Evolutionary conservation across 305 asterid genomes (phyloP).

Genomic region (Monarda citriodora): DNA sequence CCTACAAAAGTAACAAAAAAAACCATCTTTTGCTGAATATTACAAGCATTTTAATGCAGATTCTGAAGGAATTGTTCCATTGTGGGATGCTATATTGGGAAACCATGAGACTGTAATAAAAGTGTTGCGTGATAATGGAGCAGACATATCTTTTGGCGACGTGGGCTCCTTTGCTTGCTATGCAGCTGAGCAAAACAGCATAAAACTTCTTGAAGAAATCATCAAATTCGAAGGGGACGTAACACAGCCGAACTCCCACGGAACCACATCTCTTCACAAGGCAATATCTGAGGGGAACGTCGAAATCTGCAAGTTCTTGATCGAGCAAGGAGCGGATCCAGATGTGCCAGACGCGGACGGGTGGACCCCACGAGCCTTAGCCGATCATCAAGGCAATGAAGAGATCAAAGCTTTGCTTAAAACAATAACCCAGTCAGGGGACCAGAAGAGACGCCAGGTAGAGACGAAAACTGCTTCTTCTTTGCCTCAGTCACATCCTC

Average conservation of each 20-base stretch:
- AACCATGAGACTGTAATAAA: conserved; percentile 43
- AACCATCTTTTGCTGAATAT: not conserved
- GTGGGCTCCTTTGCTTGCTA: conserved; percentile 61
- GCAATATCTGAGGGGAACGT: conserved; percentile 62
- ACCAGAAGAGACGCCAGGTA: not conserved
- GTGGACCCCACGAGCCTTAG: conserved; percentile 77
- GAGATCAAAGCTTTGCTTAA: conserved; percentile 54
- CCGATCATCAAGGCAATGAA: conserved; percentile 61
- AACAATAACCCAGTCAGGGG: conserved; percentile 18
- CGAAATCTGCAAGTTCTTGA: conserved; percentile 55
- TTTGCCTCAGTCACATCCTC: conserved; percentile 21
- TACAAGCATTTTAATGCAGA: conserved; percentile 36
- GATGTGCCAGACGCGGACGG: conserved; percentile 67
- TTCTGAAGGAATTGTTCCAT: conserved; percentile 80
- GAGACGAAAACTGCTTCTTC: not conserved
- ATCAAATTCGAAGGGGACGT: conserved; percentile 59
- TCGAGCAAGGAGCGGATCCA: conserved; percentile 61
- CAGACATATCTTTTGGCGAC: conserved; percentile 60
- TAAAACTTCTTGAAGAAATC: conserved; percentile 56
- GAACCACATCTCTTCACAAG: conserved; percentile 76
- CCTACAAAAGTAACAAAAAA: not conserved
- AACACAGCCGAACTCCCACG: conserved; percentile 39
- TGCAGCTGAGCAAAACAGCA: conserved; percentile 63
- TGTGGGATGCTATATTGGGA: conserved; percentile 79
- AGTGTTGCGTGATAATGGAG: conserved; percentile 60